phyloP scores from a whole-genome alignment of 2,329 filamentous ascomycete species.

The Phoma sp. region DNA sequence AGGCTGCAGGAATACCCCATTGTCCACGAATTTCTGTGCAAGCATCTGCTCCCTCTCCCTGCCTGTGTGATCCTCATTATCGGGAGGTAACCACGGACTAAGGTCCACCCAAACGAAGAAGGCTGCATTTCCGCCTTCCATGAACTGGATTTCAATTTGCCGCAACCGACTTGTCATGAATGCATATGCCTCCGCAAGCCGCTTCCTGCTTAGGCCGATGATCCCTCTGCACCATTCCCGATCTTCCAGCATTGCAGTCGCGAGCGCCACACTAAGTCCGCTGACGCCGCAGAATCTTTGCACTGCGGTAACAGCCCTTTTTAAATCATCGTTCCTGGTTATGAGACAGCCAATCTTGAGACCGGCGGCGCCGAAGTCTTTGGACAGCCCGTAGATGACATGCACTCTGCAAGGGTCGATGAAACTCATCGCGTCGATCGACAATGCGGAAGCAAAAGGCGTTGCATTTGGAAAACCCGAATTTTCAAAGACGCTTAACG shows the following conservation, averaged over 20 bases:
- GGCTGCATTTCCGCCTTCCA: conserved; percentile 59
- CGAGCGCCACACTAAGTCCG: conserved; percentile 25
- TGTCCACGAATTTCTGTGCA: conserved; percentile 22
- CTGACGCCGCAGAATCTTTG: conserved; percentile 43
- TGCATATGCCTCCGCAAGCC: neutral
- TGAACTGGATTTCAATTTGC: conserved; percentile 54
- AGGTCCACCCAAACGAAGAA: conserved; percentile 65
- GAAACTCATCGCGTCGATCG: conserved; percentile 38
- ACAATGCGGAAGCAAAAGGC: conserved; percentile 31
- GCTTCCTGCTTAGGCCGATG: neutral
- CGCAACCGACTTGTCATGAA: conserved; percentile 31
- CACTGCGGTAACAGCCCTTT: conserved; percentile 30
- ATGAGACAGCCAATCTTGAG: conserved; percentile 29
- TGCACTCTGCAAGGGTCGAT: conserved; percentile 61
- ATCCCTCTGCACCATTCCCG: conserved; percentile 24
- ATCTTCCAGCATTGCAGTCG: conserved; percentile 28
- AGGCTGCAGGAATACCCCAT: conserved; percentile 30
- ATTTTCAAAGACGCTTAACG: conserved; percentile 54
- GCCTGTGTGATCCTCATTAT: conserved; percentile 15
- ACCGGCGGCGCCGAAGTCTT: conserved; percentile 63
- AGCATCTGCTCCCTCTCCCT: conserved; percentile 37
- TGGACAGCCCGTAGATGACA: conserved; percentile 55
- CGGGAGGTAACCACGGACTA: conserved; percentile 18
- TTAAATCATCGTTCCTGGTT: conserved; percentile 23
- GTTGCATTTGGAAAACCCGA: conserved; percentile 16